Evolutionary conservation across 2,329 filamentous ascomycete genomes (phyloP).

Genomic region (Ambrosiella xylebori): DNA sequence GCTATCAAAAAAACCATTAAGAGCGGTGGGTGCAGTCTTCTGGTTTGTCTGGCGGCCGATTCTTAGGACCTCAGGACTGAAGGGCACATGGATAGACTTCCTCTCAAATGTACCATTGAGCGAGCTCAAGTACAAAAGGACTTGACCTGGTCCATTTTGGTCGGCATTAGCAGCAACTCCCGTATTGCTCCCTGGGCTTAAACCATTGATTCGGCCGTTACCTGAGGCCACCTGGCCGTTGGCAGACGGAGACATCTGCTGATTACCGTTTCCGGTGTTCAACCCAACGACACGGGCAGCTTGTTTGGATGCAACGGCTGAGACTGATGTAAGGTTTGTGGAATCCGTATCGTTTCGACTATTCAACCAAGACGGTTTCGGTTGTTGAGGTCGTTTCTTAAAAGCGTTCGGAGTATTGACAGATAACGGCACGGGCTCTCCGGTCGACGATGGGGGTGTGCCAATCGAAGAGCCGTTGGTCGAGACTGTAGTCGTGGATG

Average conservation of each 20-base stretch:
- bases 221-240: slow-evolving; percentile 18
- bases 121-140: slow-evolving; percentile 70
- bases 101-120: slow-evolving; percentile 94
- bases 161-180: slow-evolving; percentile 47
- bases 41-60: slow-evolving; percentile 96
- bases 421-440: slow-evolving; percentile 17
- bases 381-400: slow-evolving; percentile 7
- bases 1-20: slow-evolving; percentile 94
- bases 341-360: not conserved
- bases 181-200: slow-evolving; percentile 25
- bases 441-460: slow-evolving; percentile 28
- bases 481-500: slow-evolving; percentile 46
- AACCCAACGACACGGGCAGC: not conserved
- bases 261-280: not conserved
- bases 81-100: slow-evolving; percentile 89
- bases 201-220: slow-evolving; percentile 22
- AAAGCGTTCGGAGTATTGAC: slow-evolving; percentile 7
- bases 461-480: slow-evolving; percentile 47
- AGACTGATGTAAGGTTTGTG: not conserved
- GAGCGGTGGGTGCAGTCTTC: slow-evolving; percentile 77
- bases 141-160: slow-evolving; percentile 44
- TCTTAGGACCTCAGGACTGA: slow-evolving; percentile 78
- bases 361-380: slow-evolving; percentile 7
- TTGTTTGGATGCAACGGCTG: slow-evolving; percentile 1
- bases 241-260: slow-evolving; percentile 7